These are phyloP conservation scores for Sequoia sempervirens DNA, from an alignment of 75 land plant species.

Conservation along the genomic window DNA sequence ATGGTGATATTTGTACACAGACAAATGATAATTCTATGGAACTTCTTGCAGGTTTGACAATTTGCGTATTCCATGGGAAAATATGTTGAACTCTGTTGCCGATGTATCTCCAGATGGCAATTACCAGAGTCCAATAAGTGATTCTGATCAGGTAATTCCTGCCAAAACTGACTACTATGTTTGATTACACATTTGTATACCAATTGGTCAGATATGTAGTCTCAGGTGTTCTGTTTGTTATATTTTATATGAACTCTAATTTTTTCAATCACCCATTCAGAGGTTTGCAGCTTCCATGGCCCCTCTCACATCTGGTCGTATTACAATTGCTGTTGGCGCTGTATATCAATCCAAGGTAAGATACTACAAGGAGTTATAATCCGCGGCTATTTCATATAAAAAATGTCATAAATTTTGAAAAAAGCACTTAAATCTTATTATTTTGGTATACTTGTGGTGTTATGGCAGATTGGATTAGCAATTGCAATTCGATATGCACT, in stretches of 20 bases:
- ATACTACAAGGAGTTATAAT: neutral
- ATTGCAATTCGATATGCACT: conserved; percentile 83
- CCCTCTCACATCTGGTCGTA: conserved; percentile 87
- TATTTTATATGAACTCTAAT: neutral
- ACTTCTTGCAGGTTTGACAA: conserved; percentile 72
- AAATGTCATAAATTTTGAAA: neutral
- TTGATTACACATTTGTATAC: neutral
- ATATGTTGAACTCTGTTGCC: conserved; percentile 86
- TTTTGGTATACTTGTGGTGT: neutral
- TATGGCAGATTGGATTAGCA: conserved; percentile 66
- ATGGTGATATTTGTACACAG: neutral
- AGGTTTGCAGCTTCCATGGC: conserved; percentile 95
- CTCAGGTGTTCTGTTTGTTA: neutral
- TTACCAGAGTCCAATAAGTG: neutral
- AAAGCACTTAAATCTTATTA: neutral
- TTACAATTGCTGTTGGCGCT: conserved; percentile 70
- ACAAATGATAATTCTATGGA: neutral
- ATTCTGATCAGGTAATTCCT: conserved; percentile 75
- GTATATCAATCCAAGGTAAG: conserved; percentile 68
- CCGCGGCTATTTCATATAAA: neutral
- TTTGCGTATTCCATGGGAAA: conserved; percentile 81
- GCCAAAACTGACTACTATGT: neutral
- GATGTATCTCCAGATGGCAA: conserved; percentile 43
- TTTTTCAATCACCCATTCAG: conserved; percentile 35
- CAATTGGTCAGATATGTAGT: neutral